Evolutionary conservation across 192 early-diverging fungal genomes (phyloP), one percentile per base, ranked within the genome.

Genomic region (Linnemannia exigua): DNA sequence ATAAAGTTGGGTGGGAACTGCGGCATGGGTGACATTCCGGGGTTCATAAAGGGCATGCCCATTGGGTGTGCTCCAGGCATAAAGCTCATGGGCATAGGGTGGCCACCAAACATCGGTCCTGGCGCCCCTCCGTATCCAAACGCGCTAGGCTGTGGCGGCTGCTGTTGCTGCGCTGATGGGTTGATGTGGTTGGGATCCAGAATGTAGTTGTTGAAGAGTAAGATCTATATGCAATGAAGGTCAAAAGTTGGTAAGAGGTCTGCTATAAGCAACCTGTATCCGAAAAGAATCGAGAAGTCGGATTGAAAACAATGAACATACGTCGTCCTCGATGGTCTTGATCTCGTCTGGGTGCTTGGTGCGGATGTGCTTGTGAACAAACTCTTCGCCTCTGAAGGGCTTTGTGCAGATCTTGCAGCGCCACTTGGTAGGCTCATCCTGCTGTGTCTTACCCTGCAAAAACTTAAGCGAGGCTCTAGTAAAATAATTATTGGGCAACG

Each of bases 361-460:
- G 76, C 91, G 82, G 80, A 99, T 95, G 80, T 99, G 98, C 88
- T 99, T 99, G 87, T 92, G 92, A 31, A 99, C 97, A 94, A 96
- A 99, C 76, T 95, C 95, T 46, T 95, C 92, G 31, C 96, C 98
- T 82, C 95, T 95, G 91, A 99, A 99, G 51, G 98, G 94, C 92
- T 99, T 99, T 25, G 89, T 91, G 89, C 98, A 99, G 72, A 95
- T 78, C 77, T 89, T 91, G 90, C 98, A 99, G 77, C 97, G 92
- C 91, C 89, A 99, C 88, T 97, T 96, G 72, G 94, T 94, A 70
- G 94, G 94, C 58, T 95, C 94, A 72, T 93, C 93, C 36, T 88
- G 82, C 11, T 94, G 87, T 51, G 85, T 84, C 74, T 91, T 88
- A 47, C 87, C 74, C 75, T 82, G 80, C 15, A 95, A 72, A 75